These are phyloP conservation scores for Trichoderma parareesei DNA, from an alignment of 495 filamentous ascomycete species.

Conservation along the genomic window DNA sequence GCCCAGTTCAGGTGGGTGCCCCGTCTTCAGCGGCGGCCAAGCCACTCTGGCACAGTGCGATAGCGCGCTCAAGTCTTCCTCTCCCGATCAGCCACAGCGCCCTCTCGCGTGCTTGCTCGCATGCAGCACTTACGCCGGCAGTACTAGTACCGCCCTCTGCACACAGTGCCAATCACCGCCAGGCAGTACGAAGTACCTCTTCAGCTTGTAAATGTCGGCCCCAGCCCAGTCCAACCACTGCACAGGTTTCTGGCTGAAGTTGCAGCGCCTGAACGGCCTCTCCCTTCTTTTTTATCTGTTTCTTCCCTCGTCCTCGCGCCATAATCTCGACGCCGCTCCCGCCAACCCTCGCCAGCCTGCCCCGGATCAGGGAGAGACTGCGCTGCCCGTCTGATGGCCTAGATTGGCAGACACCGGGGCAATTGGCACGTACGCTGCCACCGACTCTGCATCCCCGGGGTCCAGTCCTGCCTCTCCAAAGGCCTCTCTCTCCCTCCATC, in stretches of 20 bases:
- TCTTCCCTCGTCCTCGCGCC: conserved; percentile 9
- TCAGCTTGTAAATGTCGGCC: too few species aligned
- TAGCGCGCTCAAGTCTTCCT: background rate
- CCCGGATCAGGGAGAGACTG: conserved; percentile 1
- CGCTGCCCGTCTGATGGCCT: conserved; percentile 6
- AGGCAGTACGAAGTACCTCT: too few species aligned
- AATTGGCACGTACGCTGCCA: conserved; percentile 10
- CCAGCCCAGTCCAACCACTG: background rate
- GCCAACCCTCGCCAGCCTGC: background rate
- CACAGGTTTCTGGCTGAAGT: background rate
- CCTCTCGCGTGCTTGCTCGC: background rate
- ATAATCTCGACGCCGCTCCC: conserved; percentile 2
- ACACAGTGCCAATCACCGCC: too few species aligned
- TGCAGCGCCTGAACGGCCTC: background rate
- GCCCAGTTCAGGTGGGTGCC: background rate
- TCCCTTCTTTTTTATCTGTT: background rate
- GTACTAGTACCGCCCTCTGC: background rate
- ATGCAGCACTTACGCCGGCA: background rate
- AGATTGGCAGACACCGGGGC: conserved; percentile 9
- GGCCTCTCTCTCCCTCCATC: background rate
- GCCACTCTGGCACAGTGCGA: background rate
- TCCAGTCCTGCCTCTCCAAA: background rate
- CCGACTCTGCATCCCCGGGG: conserved; percentile 9
- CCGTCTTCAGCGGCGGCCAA: background rate
- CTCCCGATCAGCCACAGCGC: background rate